Base-by-base conservation (phyloP, 1,139 yeast genomes). In the Hemisphaericaspora subhashii region DNA sequence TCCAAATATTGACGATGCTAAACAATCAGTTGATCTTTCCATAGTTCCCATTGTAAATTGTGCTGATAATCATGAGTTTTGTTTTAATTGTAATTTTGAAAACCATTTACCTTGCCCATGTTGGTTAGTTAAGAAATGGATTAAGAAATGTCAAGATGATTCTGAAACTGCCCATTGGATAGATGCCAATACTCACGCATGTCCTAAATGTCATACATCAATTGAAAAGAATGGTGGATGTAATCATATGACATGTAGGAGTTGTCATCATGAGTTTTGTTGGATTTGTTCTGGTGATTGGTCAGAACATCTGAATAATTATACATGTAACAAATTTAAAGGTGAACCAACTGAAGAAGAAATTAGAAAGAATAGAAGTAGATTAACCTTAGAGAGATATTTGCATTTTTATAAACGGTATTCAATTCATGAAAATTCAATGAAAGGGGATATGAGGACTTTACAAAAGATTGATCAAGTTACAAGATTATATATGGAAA, bases 151-250 rank as follows among this genome's bases (percentile, higher is more conserved):
- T 50, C 74, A 74, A 44, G 95, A 88, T 57, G 98, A 92, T 56
- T 81, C 94, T 0, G 96, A 88, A 53, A 89, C 96, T 5, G 77
- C 84, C 2, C 79, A 84, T 52, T 92, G 98, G 98, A 82, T 92
- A 25, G 74, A 81, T n/a, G 83, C 87, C 3, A 83, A 92, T 58
- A 89, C 98, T 2, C 85, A 88, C 52, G 77, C 79, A 36, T 92
- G 98, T 57, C 90, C 94, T 3, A 67, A 73, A 46, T 83, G 92
- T 60, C 62, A 58, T 15, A 57, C 82, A 0, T 61, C 71, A n/a
- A 83, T 83, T 44, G 89, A 86, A 53, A 86, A 90, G 56, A 85
- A 84, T 56, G 98, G 97, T 22, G 98, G 98, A 0, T 92, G 98
- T 62, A 90, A 92, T 62, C 98, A 92, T 63, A 90, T 92, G 96